Evolutionary conservation across 1,284 basidiomycete genomes (phyloP).

Genomic region (Kwoniella shivajii): DNA sequence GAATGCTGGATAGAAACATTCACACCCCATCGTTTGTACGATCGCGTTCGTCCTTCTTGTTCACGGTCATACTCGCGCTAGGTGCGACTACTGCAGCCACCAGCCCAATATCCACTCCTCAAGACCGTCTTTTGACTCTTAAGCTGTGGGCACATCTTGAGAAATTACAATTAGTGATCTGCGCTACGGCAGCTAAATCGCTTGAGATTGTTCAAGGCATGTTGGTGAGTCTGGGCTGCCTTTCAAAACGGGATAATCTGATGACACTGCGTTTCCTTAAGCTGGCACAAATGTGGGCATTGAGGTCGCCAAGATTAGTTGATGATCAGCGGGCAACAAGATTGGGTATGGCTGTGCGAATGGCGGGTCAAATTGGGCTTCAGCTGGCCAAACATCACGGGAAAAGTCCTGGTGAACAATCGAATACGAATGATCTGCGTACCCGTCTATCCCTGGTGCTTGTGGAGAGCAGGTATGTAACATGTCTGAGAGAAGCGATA

Average conservation of each 20-base stretch:
- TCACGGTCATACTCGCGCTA: constrained; percentile 12
- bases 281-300: constrained; percentile 14
- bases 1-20: background rate
- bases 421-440: constrained; percentile 6
- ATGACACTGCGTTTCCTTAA: background rate
- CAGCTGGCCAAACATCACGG: constrained; percentile 1
- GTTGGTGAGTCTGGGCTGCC: background rate
- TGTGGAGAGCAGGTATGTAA: constrained; percentile 12
- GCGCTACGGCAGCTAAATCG: constrained; percentile 14
- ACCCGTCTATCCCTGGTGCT: constrained; percentile 7
- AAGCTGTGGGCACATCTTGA: constrained; percentile 12
- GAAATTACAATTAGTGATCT: constrained; percentile 15
- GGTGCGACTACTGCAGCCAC: constrained; percentile 12
- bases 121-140: constrained; percentile 2
- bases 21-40: constrained; percentile 4
- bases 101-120: background rate
- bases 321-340: constrained; percentile 14
- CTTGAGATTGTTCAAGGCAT: constrained; percentile 12
- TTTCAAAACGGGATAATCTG: background rate
- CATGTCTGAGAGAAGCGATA: background rate
- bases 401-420: background rate
- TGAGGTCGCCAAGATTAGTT: constrained; percentile 10
- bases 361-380: constrained; percentile 13
- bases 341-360: constrained; percentile 8
- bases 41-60: constrained; percentile 12